These are phyloP conservation scores for Geranium incanum DNA, from an alignment of 441 rosid species.

Conservation along the genomic window DNA sequence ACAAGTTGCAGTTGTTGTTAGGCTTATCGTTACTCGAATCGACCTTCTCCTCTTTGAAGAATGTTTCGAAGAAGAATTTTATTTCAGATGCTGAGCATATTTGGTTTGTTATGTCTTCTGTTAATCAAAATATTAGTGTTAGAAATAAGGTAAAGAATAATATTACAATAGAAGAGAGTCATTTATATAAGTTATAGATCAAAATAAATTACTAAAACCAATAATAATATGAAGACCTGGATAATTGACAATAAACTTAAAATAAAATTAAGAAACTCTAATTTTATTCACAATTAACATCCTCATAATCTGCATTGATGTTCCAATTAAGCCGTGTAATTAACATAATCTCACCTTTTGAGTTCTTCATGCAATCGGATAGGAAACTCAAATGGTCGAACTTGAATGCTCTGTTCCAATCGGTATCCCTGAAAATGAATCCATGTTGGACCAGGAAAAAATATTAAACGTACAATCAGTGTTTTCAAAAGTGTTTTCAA, in stretches of 20 bases:
- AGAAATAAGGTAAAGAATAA: no score
- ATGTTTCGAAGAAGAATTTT: constrained; percentile 42
- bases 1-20: constrained; percentile 49
- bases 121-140: constrained; percentile 12
- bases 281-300: no score
- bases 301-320: constrained; percentile 1
- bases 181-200: no score
- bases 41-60: constrained; percentile 25
- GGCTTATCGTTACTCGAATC: constrained; percentile 26
- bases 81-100: constrained; percentile 55
- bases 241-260: no score
- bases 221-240: no score
- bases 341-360: constrained; percentile 31
- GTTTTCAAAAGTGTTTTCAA: no score
- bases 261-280: no score
- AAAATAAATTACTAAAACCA: no score
- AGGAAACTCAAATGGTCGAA: constrained; percentile 41
- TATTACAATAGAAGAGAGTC: no score
- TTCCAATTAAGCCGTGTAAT: neutral
- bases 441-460: constrained; percentile 12
- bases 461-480: neutral
- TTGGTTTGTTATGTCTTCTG: constrained; percentile 45
- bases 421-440: constrained; percentile 34
- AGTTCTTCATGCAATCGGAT: constrained; percentile 42
- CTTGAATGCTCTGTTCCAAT: constrained; percentile 52